Evolutionary conservation across 305 asterid genomes (phyloP), one percentile per base, ranked within the genome.

Genomic region (Plantago rigida): DNA sequence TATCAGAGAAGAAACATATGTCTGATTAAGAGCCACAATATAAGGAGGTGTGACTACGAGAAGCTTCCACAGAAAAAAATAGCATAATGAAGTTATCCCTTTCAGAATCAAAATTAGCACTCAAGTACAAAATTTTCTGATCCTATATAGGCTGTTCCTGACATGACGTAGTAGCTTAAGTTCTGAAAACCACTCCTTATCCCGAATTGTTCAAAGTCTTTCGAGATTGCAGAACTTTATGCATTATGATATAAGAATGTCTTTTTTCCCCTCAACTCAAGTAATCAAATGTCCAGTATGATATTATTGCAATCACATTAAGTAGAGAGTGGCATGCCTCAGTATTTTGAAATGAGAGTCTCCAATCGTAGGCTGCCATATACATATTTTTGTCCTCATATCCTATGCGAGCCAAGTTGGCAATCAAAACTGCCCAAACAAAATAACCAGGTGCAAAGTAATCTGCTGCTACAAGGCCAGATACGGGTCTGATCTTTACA

Each of bases 341-440:
- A 42, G 95, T 89, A 71, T 86, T 84, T 77, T 89, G 97, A 66
- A 89, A 89, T 47, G 97, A 81, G 50, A 89, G 77, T 74, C 95
- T 83, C 97, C 97, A 89, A 77, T 89, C 97, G 74, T 89, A 89
- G 58, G 94, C 97, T 54, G 94, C 97, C 97, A 86, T 89, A 58
- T 78, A 84, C 97, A 89, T 84, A 64, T 84, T 89, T 76, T 89
- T 89, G 77, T 87, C 95, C 73, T 89, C 97, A 47, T 89, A 89
- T 68, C 97, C 97, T 36, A 89, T 83, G 50, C 84, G 92, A 56
- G 97, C 97, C 83, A 89, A 80, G 78, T 89, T 89, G 63, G 91
- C 92, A 58, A 84, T 84, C 69, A 89, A 76, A 73, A 86, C 91
- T 58, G 95, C 95, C 97, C 97, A 89, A 31, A 86, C 97, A 71